A percentile compares a stretch with the other conserved stretches of the same genome.
Evolutionary conservation across 129 eudicot genomes (phyloP).

Genomic region (Escallonia herrerae): DNA sequence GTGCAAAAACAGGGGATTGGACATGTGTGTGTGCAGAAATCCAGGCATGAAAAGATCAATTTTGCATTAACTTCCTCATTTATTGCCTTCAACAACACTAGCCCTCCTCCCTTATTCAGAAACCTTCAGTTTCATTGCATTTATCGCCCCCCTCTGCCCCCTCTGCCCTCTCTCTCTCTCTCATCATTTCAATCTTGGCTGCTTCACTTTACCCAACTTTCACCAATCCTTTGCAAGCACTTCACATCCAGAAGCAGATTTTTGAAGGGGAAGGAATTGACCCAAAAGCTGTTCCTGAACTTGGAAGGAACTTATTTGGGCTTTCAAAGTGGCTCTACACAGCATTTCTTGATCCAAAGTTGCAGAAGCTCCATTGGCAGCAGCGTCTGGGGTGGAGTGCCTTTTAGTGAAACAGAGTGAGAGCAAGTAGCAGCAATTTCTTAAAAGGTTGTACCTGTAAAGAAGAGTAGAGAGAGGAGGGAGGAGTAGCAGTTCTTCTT

Average conservation of each 20-base stretch:
- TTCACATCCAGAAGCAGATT: background rate
- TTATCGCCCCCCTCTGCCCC: slow-evolving; percentile 25
- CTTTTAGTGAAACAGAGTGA: background rate
- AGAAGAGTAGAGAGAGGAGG: background rate
- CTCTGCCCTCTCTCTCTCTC: slow-evolving; percentile 9
- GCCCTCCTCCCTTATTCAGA: slow-evolving; percentile 23
- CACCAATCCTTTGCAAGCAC: background rate
- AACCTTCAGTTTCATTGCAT: slow-evolving; percentile 27
- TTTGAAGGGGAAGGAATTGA: background rate
- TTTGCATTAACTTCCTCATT: slow-evolving; percentile 67
- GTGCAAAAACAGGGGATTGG: too few relatives aligned
- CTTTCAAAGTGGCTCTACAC: background rate
- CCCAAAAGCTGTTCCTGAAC: background rate
- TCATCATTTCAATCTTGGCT: slow-evolving; percentile 18
- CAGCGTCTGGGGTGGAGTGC: background rate
- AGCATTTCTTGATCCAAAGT: background rate
- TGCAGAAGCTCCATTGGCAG: background rate
- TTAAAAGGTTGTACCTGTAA: too few relatives aligned
- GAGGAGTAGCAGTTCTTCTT: background rate
- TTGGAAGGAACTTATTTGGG: slow-evolving; percentile 1
- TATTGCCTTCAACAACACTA: slow-evolving; percentile 73
- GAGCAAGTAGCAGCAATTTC: too few relatives aligned
- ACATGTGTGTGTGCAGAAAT: slow-evolving; percentile 40
- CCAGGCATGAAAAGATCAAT: slow-evolving; percentile 68
- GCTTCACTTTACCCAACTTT: background rate